Evolutionary conservation across 371 early-diverging fungal genomes (phyloP).

Genomic region (Thermomucor indicae-seudaticae): DNA sequence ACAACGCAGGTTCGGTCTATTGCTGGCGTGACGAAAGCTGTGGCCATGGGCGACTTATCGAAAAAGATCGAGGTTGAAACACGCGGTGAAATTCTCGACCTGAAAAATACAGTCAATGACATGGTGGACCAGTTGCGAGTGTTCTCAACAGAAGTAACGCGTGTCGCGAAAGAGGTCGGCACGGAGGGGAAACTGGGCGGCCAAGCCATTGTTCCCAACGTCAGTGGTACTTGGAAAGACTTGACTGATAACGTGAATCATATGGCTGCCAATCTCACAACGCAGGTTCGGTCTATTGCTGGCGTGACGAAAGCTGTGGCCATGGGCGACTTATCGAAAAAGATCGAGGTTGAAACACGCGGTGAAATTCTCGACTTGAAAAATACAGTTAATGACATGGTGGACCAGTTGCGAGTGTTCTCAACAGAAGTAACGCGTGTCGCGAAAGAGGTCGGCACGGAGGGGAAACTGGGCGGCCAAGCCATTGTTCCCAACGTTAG

Average conservation of each 20-base stretch:
- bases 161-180: conserved; percentile 47
- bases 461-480: conserved; percentile 34
- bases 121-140: conserved; percentile 42
- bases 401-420: conserved; percentile 35
- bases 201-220: conserved; percentile 33
- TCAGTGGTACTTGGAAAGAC: conserved; percentile 49
- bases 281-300: conserved; percentile 49
- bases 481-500: conserved; percentile 32
- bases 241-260: conserved; percentile 45
- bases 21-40: conserved; percentile 46
- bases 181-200: conserved; percentile 43
- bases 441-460: conserved; percentile 40
- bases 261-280: conserved; percentile 44
- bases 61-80: conserved; percentile 60
- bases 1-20: conserved; percentile 53
- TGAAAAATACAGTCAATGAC: conserved; percentile 65
- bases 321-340: conserved; percentile 53
- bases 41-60: conserved; percentile 52
- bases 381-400: conserved; percentile 40
- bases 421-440: conserved; percentile 37
- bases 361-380: conserved; percentile 52
- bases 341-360: conserved; percentile 47
- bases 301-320: conserved; percentile 49
- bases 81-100: conserved; percentile 57
- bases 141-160: conserved; percentile 39